phyloP scores from a whole-genome alignment of 192 early-diverging fungal genomes.

The Chytriomyces sp. region DNA sequence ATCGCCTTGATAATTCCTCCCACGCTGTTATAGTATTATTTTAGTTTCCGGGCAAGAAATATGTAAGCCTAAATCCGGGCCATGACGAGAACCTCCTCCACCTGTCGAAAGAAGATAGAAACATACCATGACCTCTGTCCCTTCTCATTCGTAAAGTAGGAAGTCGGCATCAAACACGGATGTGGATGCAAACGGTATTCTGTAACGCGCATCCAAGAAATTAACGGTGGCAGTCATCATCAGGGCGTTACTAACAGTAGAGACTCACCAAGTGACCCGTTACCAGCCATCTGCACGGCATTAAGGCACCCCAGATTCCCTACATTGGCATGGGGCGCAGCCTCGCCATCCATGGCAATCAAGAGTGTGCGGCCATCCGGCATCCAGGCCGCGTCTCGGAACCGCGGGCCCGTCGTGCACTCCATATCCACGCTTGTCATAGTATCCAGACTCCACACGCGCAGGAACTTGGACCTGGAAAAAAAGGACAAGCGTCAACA shows the following conservation, averaged over 20 bases:
- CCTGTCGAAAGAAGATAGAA: neutral
- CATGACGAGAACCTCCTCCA: too few relatives aligned
- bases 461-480: slow-evolving; percentile 6
- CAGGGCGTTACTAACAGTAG: neutral
- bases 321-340: too few relatives aligned
- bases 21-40: neutral
- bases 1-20: slow-evolving; percentile 17
- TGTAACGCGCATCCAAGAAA: neutral
- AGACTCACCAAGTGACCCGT: neutral
- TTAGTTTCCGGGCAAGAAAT: neutral
- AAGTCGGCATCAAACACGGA: slow-evolving; percentile 5
- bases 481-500: too few relatives aligned
- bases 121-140: neutral
- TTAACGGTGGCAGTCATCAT: neutral
- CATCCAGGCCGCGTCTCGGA: slow-evolving; percentile 18
- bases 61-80: neutral
- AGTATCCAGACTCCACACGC: slow-evolving; percentile 6
- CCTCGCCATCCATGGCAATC: slow-evolving; percentile 8
- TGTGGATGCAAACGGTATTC: slow-evolving; percentile 9
- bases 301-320: slow-evolving; percentile 4
- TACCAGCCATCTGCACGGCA: slow-evolving; percentile 16
- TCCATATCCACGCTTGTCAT: slow-evolving; percentile 12
- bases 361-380: slow-evolving; percentile 15
- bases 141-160: neutral
- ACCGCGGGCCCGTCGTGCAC: neutral